Conservation (phyloP, 495 filamentous ascomycete species). For the Podospora conica region DNA sequence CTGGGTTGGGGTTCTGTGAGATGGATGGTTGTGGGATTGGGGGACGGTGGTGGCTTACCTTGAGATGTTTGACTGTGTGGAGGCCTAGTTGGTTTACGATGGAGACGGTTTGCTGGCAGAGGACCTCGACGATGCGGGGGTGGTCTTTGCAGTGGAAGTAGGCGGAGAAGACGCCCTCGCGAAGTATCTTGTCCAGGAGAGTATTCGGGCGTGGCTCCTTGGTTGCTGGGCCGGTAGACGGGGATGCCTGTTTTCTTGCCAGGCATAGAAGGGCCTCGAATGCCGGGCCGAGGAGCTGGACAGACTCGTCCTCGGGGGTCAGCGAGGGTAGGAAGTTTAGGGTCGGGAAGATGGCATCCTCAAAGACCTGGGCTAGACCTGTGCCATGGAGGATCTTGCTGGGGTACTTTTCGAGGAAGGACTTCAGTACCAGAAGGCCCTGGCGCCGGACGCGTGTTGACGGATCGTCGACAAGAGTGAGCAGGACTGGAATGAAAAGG, state of each 20-base stretch:
- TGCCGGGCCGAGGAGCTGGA: slow-evolving; percentile 57
- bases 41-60: slow-evolving; percentile 31
- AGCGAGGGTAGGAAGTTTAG: slow-evolving; percentile 70
- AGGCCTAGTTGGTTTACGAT: slow-evolving; percentile 60
- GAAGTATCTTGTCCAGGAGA: slow-evolving; percentile 48
- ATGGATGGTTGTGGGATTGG: slow-evolving; percentile 1
- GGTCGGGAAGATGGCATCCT: slow-evolving; percentile 67
- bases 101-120: slow-evolving; percentile 50
- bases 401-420: slow-evolving; percentile 57
- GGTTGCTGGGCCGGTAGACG: not conserved
- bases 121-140: slow-evolving; percentile 44
- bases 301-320: slow-evolving; percentile 65
- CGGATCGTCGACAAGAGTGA: slow-evolving; percentile 72
- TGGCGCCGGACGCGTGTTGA: slow-evolving; percentile 47
- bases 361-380: slow-evolving; percentile 72
- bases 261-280: slow-evolving; percentile 63
- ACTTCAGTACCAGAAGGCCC: slow-evolving; percentile 54
- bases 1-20: slow-evolving; percentile 28
- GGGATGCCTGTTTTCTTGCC: slow-evolving; percentile 36
- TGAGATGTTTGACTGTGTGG: slow-evolving; percentile 67
- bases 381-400: slow-evolving; percentile 56
- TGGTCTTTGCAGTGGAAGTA: slow-evolving; percentile 49
- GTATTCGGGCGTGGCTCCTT: slow-evolving; percentile 22
- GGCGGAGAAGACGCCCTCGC: slow-evolving; percentile 49
- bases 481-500: slow-evolving; percentile 75